phyloP scores from a whole-genome alignment of 2,329 filamentous ascomycete species.

The Colletotrichum higginsianum region DNA sequence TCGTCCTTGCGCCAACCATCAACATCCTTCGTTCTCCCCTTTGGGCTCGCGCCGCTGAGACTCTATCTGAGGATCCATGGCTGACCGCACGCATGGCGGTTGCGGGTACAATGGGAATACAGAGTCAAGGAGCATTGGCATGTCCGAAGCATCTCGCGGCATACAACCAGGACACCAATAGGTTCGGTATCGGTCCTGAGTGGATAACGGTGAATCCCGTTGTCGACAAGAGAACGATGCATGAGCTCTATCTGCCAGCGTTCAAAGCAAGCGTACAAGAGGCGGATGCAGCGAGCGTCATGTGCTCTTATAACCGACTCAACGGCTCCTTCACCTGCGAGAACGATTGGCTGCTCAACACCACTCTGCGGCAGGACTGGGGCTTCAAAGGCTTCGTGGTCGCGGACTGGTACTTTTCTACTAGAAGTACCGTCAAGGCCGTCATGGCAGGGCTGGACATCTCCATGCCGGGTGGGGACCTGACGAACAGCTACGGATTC shows the following conservation, averaged over 20 bases:
- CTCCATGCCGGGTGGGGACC: conserved; percentile 54
- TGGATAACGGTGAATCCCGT: conserved; percentile 63
- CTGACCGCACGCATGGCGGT: conserved; percentile 46
- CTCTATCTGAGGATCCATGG: conserved; percentile 69
- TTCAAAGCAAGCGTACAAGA: conserved; percentile 74
- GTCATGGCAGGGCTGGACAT: conserved; percentile 48
- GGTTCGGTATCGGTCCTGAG: conserved; percentile 47
- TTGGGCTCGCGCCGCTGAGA: conserved; percentile 75
- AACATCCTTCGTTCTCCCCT: conserved; percentile 75
- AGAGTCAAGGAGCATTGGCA: conserved; percentile 50
- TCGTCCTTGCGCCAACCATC: conserved; percentile 74
- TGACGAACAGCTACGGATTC: conserved; percentile 48
- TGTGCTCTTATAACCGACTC: conserved; percentile 73
- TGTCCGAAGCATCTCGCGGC: conserved; percentile 54
- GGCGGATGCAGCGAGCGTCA: conserved; percentile 68
- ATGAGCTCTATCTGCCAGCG: conserved; percentile 75
- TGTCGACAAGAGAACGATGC: conserved; percentile 67
- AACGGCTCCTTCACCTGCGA: conserved; percentile 54
- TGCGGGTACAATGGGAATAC: conserved; percentile 50
- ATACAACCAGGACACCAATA: conserved; percentile 63
- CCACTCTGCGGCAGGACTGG: conserved; percentile 35
- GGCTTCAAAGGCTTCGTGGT: conserved; percentile 39
- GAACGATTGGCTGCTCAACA: conserved; percentile 20
- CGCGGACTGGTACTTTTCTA: conserved; percentile 39
- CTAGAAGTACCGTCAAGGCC: conserved; percentile 46